A percentile compares a stretch with the other conserved stretches of the same genome.
Evolutionary conservation across 805 yeast species (phyloP).

Genomic region (Saccharomycopsis sp.): DNA sequence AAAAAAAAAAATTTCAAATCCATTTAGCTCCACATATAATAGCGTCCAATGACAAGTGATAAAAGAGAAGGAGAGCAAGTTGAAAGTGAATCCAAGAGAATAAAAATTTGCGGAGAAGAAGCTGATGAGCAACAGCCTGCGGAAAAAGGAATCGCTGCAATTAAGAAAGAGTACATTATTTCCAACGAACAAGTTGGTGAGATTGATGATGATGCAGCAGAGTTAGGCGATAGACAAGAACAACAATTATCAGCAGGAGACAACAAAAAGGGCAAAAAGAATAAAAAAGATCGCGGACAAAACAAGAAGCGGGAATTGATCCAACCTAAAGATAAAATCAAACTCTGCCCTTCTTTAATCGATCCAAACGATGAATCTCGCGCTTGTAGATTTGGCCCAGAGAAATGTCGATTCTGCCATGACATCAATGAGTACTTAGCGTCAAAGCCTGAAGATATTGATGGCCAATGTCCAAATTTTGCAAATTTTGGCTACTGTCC

Average conservation of each 20-base stretch:
- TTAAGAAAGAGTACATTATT: slow-evolving; percentile 64
- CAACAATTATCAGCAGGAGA: slow-evolving; percentile 43
- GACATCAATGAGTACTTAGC: slow-evolving; percentile 58
- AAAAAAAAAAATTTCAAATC: not conserved
- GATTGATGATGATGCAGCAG: slow-evolving; percentile 43
- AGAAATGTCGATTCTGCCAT: slow-evolving; percentile 70
- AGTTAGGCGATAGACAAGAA: slow-evolving; percentile 33
- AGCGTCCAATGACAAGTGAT: too few species aligned
- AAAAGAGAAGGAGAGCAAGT: not conserved
- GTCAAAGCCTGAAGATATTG: slow-evolving; percentile 59
- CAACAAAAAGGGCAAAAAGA: slow-evolving; percentile 33
- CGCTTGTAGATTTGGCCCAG: slow-evolving; percentile 60
- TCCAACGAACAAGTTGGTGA: slow-evolving; percentile 23
- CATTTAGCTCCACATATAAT: not conserved
- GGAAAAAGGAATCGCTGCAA: slow-evolving; percentile 61
- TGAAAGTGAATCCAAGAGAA: not conserved
- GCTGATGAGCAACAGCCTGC: slow-evolving; percentile 4
- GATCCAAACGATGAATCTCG: slow-evolving; percentile 41
- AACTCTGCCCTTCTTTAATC: slow-evolving; percentile 57
- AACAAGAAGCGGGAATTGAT: slow-evolving; percentile 73
- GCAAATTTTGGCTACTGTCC: slow-evolving; percentile 84
- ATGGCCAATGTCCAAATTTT: slow-evolving; percentile 78
- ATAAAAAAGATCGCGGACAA: slow-evolving; percentile 63
- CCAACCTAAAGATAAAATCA: slow-evolving; percentile 56
- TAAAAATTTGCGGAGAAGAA: slow-evolving; percentile 15